Conservation (phyloP, 805 yeast genomes). For the Zygosaccharomyces gambellarensis region DNA sequence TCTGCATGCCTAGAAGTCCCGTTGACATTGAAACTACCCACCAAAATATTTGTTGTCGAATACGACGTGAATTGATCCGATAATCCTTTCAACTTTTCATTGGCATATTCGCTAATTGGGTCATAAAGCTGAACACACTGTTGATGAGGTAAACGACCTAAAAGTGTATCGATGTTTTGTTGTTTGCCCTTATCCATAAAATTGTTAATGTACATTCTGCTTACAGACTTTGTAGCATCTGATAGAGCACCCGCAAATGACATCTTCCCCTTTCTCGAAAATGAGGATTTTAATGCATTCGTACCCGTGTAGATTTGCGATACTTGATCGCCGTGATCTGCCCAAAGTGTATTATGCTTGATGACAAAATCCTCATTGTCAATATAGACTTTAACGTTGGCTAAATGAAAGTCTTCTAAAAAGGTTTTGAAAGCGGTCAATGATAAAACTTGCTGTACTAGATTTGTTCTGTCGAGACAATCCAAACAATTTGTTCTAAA, state of each 20-base stretch:
- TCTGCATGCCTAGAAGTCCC: conserved; percentile 61
- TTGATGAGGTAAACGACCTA: conserved; percentile 78
- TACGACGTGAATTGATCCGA: conserved; percentile 54
- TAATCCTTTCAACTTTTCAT: conserved; percentile 45
- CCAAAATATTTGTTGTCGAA: conserved; percentile 58
- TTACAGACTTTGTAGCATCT: conserved; percentile 93
- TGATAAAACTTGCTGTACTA: conserved; percentile 81
- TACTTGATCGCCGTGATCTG: conserved; percentile 95
- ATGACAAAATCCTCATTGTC: conserved; percentile 52
- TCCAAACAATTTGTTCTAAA: conserved; percentile 93
- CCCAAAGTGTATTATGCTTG: conserved; percentile 91
- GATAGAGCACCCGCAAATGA: conserved; percentile 94
- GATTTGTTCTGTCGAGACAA: conserved; percentile 90
- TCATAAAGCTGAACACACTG: conserved; percentile 70
- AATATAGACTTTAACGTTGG: conserved; percentile 18
- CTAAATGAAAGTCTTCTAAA: conserved; percentile 39
- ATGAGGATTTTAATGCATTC: conserved; percentile 91
- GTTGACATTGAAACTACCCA: conserved; percentile 85
- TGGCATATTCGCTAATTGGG: conserved; percentile 84
- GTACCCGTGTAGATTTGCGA: conserved; percentile 97
- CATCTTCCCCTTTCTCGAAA: conserved; percentile 93
- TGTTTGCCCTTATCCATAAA: conserved; percentile 91
- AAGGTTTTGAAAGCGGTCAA: conserved; percentile 60
- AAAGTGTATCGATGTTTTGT: conserved; percentile 75
- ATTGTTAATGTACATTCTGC: conserved; percentile 91